Evolutionary conservation across 192 early-diverging fungal genomes (phyloP).

Genomic region (Chytriomyces sp.): DNA sequence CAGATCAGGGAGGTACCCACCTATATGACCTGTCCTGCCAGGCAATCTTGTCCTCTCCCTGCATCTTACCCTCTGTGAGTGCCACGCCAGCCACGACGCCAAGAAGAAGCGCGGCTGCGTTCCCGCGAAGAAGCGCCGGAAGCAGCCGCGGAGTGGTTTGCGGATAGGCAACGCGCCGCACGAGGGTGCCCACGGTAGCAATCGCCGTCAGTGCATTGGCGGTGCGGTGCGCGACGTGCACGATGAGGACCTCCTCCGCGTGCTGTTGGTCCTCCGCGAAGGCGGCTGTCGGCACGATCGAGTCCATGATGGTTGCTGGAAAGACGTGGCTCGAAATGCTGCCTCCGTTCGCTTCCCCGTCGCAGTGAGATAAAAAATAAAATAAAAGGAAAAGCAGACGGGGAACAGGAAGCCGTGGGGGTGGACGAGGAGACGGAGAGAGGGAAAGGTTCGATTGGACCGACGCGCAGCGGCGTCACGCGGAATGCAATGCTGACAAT

Average conservation of each 20-base stretch:
- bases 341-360: too few relatives aligned
- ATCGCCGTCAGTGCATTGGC: constrained; percentile 5
- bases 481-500: too few relatives aligned
- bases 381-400: too few relatives aligned
- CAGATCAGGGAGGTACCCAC: too few relatives aligned
- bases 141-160: constrained; percentile 1
- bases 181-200: neutral
- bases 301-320: constrained; percentile 8
- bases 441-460: too few relatives aligned
- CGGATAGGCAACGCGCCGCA: neutral
- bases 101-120: constrained; percentile 20
- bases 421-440: too few relatives aligned
- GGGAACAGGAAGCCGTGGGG: too few relatives aligned
- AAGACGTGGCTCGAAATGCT: too few relatives aligned
- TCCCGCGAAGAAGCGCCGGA: constrained; percentile 15
- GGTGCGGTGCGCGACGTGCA: constrained; percentile 17
- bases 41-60: constrained; percentile 2
- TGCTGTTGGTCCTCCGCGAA: constrained; percentile 16
- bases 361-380: too few relatives aligned
- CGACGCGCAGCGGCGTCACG: too few relatives aligned
- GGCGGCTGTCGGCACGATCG: neutral
- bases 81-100: constrained; percentile 11
- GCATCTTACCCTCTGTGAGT: constrained; percentile 11
- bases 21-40: constrained; percentile 26
- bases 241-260: neutral